Conservation (phyloP, 2,329 filamentous ascomycete species). For the Arthrinium phaeospermum region DNA sequence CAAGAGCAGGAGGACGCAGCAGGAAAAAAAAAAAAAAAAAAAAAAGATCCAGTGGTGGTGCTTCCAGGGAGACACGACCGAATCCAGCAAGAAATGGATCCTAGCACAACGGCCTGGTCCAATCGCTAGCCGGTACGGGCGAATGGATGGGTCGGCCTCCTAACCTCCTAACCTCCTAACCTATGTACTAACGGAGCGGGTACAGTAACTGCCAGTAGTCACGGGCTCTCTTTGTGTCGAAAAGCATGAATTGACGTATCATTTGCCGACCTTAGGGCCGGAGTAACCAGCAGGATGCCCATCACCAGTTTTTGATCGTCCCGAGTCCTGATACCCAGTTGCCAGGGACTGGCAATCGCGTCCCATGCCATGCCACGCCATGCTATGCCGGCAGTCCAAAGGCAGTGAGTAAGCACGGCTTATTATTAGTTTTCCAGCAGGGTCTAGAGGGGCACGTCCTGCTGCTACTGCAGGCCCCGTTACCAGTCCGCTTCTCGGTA, state of each 20-base stretch:
- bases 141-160: background rate
- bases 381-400: no score
- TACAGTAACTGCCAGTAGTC: background rate
- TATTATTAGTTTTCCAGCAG: no score
- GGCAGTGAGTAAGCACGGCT: no score
- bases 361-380: no score
- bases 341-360: no score
- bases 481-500: no score
- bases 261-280: background rate
- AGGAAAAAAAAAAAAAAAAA: no score
- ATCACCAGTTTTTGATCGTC: background rate
- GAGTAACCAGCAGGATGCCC: background rate
- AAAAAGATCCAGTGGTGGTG: no score
- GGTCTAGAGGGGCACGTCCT: no score
- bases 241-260: conserved; percentile 1
- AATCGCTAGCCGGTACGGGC: conserved; percentile 1
- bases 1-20: background rate
- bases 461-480: no score
- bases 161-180: no score
- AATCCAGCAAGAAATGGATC: background rate
- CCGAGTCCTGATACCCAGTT: background rate
- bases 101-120: background rate
- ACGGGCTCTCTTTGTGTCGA: background rate
- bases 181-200: background rate
- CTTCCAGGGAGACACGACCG: background rate